Evolutionary conservation across 768 basidiomycete genomes (phyloP).

Genomic region (Hypholoma fasciculare): DNA sequence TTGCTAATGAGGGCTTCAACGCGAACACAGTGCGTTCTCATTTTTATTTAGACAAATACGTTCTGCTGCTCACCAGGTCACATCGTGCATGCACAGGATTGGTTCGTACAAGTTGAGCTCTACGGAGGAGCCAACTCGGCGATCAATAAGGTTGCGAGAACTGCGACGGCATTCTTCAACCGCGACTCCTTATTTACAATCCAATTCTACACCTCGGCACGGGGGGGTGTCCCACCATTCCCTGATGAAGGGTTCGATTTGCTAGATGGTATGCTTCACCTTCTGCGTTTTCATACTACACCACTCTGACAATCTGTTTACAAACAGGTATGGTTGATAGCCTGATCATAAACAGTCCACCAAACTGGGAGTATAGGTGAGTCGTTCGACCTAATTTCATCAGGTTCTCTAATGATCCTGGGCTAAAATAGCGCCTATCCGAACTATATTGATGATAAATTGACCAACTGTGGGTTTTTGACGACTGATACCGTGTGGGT

Average conservation of each 20-base stretch:
- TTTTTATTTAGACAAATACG: not conserved
- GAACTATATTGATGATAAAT: conserved; percentile 43
- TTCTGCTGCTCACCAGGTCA: not conserved
- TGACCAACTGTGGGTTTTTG: conserved; percentile 30
- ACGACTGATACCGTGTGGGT: not conserved
- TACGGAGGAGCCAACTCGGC: conserved; percentile 47
- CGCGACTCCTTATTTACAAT: conserved; percentile 45
- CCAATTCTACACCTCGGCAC: conserved; percentile 50
- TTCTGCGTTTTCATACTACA: not conserved
- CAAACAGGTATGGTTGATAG: conserved; percentile 31
- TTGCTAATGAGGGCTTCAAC: conserved; percentile 35
- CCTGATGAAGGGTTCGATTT: conserved; percentile 44
- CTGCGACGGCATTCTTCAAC: conserved; percentile 46
- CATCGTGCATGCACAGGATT: conserved; percentile 13
- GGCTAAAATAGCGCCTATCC: conserved; percentile 32
- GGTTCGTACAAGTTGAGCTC: conserved; percentile 37
- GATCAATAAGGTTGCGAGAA: conserved; percentile 38
- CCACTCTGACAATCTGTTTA: not conserved
- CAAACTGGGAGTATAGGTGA: conserved; percentile 34
- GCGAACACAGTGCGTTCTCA: conserved; percentile 31
- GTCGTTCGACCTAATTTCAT: not conserved
- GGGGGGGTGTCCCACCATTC: conserved; percentile 36
- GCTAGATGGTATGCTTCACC: conserved; percentile 33
- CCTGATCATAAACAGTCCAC: conserved; percentile 31
- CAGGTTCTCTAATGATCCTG: not conserved